Evolutionary conservation across 768 basidiomycete genomes (phyloP), one percentile per base, ranked within the genome.

Genomic region (Boletus pseudo-olivaceus): DNA sequence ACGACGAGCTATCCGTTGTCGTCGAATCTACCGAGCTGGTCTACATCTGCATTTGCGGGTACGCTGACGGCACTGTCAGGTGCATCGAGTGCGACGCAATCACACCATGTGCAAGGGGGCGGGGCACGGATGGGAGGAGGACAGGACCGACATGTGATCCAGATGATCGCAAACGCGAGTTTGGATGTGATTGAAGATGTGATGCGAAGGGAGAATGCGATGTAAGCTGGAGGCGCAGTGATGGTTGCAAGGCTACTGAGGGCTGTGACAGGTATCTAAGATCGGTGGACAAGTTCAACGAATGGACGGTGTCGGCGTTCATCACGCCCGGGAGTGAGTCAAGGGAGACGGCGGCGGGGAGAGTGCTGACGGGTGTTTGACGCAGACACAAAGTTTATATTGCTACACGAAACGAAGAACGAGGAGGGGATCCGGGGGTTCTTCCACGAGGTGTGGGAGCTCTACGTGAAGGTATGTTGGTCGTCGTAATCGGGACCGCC

Each of bases 151-250:
- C 93, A 97, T 80, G 92, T 99, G 55, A 90, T 95, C 64, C 96
- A 98, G 77, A 97, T 99, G 91, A 93, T 98, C 66, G 96, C 95
- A 20, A 96, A 98, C 71, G 93, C 93, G 47, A 93, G 91, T 64
- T 74, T 99, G 70, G 97, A 99, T 73, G 85, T 87, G 63, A 83
- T 99, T 55, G 97, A 99, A 65, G 97, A 99, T 65, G 82, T 89
- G 43, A 91, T 91, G 83, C 80, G 87, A 60, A 85, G 84, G 62
- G 90, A 92, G 67, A 83, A 78, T 59, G 74, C 79, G 56, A 93
- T 93, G 91, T 90, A 71, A 62, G 87, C 77, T n/a, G 30, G 12
- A n/a, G 17, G 15, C 11, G 12, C 15, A 39, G 47, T 52, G 54
- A 53, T 55, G 52, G 51, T 38, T 40, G 37, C 48, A 9, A n/a